Conservation (phyloP, 2,329 filamentous ascomycete genomes). For the Chaetomium sp. region DNA sequence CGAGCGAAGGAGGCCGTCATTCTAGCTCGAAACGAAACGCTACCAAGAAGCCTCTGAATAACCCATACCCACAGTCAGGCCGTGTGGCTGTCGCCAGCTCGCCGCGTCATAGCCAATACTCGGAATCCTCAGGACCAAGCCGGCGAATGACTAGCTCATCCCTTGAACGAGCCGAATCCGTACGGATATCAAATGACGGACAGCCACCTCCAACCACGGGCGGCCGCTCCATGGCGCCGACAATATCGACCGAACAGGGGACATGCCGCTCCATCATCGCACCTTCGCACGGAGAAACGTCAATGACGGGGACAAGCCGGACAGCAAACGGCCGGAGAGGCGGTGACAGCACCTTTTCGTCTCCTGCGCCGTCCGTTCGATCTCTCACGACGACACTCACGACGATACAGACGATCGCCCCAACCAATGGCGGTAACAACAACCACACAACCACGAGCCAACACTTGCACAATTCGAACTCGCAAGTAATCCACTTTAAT, state of each 20-base stretch:
- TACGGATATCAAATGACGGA: conserved; percentile 62
- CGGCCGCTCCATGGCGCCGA: conserved; percentile 72
- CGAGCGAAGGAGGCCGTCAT: conserved; percentile 55
- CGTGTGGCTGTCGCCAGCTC: conserved; percentile 45
- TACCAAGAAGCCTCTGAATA: conserved; percentile 69
- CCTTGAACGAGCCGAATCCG: conserved; percentile 60
- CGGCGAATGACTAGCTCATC: conserved; percentile 55
- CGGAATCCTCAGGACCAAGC: conserved; percentile 59
- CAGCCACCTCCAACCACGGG: conserved; percentile 57
- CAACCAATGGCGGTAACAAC: conserved; percentile 53
- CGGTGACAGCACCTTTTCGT: conserved; percentile 76
- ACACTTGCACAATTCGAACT: conserved; percentile 46
- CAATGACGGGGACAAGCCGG: conserved; percentile 71
- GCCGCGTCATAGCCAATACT: conserved; percentile 52
- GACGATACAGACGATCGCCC: conserved; percentile 76
- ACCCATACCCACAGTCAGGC: conserved; percentile 87
- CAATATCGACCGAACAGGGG: conserved; percentile 81
- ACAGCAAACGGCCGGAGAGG: conserved; percentile 71
- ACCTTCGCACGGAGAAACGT: conserved; percentile 70
- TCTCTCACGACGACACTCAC: conserved; percentile 83
- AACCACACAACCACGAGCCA: conserved; percentile 40
- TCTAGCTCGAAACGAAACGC: conserved; percentile 47
- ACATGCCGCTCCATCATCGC: conserved; percentile 73
- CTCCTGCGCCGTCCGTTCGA: conserved; percentile 76
- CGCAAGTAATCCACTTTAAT: conserved; percentile 61